phyloP scores from a whole-genome alignment of 129 eudicot genomes.

The Solidago caesia region DNA sequence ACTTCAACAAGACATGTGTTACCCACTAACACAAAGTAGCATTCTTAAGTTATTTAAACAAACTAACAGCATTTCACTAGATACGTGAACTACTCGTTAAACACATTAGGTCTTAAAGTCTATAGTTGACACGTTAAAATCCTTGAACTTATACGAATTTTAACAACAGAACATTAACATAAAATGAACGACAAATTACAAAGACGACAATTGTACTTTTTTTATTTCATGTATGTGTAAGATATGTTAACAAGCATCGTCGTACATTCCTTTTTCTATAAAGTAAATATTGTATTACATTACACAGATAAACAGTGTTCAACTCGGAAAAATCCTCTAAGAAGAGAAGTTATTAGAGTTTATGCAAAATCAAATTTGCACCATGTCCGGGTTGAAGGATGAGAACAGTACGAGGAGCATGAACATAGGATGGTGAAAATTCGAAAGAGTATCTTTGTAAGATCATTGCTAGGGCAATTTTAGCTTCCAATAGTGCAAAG shows the following conservation, averaged over 20 bases:
- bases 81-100: no score
- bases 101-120: no score
- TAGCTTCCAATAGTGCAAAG: slow-evolving; percentile 40
- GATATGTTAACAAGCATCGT: background rate
- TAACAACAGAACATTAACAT: no score
- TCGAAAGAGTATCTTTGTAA: slow-evolving; percentile 33
- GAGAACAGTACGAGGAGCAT: slow-evolving; percentile 32
- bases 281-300: background rate
- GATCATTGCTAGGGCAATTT: slow-evolving; percentile 38
- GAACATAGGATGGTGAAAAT: slow-evolving; percentile 37
- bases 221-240: no score
- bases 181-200: no score
- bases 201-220: no score
- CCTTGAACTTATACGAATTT: no score
- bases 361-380: slow-evolving; percentile 30
- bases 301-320: background rate
- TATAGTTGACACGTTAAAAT: no score
- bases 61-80: no score
- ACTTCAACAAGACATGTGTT: no score
- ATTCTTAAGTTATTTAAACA: no score
- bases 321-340: background rate
- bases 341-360: slow-evolving; percentile 17
- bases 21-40: no score
- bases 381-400: slow-evolving; percentile 42
- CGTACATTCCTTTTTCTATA: background rate